These are phyloP conservation scores for Suillus sp. DNA, from an alignment of 768 basidiomycete genomes.

Conservation along the genomic window DNA sequence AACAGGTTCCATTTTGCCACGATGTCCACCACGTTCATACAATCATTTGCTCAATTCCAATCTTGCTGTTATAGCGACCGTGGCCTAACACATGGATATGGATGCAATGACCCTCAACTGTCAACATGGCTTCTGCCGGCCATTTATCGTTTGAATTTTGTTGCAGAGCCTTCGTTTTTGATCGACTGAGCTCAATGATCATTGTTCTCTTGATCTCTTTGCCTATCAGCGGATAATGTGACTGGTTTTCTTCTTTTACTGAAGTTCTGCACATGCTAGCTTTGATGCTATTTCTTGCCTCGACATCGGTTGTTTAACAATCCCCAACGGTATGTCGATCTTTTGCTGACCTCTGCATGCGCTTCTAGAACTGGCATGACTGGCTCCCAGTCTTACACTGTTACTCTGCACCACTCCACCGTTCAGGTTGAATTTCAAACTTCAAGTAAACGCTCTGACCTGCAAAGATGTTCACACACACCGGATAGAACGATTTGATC, in stretches of 20 bases:
- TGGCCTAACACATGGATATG: not conserved
- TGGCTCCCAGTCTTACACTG: not conserved
- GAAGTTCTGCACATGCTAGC: not conserved
- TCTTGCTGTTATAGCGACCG: not conserved
- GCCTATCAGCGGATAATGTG: not conserved
- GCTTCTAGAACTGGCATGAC: not conserved
- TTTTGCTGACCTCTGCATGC: not conserved
- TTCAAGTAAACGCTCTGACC: not conserved
- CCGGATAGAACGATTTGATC: no score
- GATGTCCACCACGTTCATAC: not conserved
- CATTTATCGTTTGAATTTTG: not conserved
- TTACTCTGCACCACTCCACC: not conserved
- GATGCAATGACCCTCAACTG: not conserved
- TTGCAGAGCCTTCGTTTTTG: not conserved
- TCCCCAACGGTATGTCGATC: not conserved
- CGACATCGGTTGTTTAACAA: not conserved
- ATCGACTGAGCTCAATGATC: not conserved
- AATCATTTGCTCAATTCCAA: not conserved
- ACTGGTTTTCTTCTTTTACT: not conserved
- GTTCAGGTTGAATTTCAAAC: not conserved
- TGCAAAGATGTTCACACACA: not conserved
- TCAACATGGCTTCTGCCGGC: not conserved
- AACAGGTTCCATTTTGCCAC: not conserved
- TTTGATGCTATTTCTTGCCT: not conserved
- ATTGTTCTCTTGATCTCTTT: not conserved